phyloP scores from a whole-genome alignment of 352 stramenopile species.

The Phytophthora citrophthora region DNA sequence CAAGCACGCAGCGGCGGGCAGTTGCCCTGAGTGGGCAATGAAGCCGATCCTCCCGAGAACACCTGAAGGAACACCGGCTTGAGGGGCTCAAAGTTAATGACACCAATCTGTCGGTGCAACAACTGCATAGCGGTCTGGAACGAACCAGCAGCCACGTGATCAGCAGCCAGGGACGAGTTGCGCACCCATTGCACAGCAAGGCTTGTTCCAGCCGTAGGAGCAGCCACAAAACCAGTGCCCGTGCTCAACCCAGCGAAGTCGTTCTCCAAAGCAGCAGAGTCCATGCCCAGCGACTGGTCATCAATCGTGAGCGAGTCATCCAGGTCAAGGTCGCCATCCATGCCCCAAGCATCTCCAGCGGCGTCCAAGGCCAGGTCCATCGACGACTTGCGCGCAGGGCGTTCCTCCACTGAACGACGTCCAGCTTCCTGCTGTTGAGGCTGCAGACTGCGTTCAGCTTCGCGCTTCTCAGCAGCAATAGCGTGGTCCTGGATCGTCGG shows the following conservation, averaged over 20 bases:
- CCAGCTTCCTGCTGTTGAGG: slow-evolving; percentile 45
- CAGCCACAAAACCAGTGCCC: slow-evolving; percentile 87
- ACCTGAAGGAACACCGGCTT: slow-evolving; percentile 90
- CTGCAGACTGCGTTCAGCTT: slow-evolving; percentile 76
- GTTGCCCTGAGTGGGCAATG: slow-evolving; percentile 85
- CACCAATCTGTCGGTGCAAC: slow-evolving; percentile 98
- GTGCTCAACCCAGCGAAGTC: slow-evolving; percentile 54
- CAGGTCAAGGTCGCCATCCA: slow-evolving; percentile 89
- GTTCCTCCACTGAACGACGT: slow-evolving; percentile 49
- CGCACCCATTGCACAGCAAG: slow-evolving; percentile 93
- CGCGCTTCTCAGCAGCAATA: slow-evolving; percentile 78
- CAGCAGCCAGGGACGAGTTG: slow-evolving; percentile 97
- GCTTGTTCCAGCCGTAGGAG: slow-evolving; percentile 89
- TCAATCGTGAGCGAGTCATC: slow-evolving; percentile 75
- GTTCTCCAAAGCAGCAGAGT: slow-evolving; percentile 55
- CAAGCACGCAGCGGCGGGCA: slow-evolving; percentile 77
- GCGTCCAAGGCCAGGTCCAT: slow-evolving; percentile 80
- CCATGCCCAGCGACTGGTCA: slow-evolving; percentile 47
- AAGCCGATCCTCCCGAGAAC: slow-evolving; percentile 82
- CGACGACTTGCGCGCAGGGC: slow-evolving; percentile 61
- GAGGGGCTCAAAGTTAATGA: slow-evolving; percentile 97
- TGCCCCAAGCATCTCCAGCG: slow-evolving; percentile 75
- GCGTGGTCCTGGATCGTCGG: slow-evolving; percentile 87
- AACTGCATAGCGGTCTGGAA: slow-evolving; percentile 98
- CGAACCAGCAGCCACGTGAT: slow-evolving; percentile 97